phyloP scores from a whole-genome alignment of 441 rosid species.

The Euphorbia celastroides region DNA sequence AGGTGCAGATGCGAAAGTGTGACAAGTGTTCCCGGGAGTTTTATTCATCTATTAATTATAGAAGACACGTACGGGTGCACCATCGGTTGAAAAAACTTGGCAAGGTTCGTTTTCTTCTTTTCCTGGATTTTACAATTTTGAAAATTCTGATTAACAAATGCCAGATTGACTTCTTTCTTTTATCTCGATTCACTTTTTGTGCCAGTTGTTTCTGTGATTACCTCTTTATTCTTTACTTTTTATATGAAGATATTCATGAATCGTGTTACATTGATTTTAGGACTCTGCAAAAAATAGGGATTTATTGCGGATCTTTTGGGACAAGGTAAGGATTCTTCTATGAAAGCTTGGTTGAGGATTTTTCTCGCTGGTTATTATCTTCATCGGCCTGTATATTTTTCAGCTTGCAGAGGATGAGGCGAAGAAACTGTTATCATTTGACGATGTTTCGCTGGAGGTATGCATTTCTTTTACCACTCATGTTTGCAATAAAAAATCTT shows the following conservation, averaged over 20 bases:
- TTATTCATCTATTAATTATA: constrained; percentile 72
- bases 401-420: constrained; percentile 73
- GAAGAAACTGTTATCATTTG: constrained; percentile 61
- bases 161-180: constrained; percentile 1
- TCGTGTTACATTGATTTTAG: constrained; percentile 30
- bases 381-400: constrained; percentile 26
- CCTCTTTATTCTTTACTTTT: constrained; percentile 6
- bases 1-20: constrained; percentile 90
- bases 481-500: constrained; percentile 5
- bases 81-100: constrained; percentile 75
- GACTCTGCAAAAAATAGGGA: constrained; percentile 72
- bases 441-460: constrained; percentile 67
- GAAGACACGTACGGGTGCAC: constrained; percentile 85
- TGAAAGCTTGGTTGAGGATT: constrained; percentile 10
- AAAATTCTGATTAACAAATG: constrained; percentile 10
- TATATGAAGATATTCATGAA: not conserved
- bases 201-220: not conserved
- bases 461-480: constrained; percentile 14
- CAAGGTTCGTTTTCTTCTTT: constrained; percentile 39
- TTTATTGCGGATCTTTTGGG: constrained; percentile 70
- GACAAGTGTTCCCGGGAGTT: constrained; percentile 82
- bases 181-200: constrained; percentile 4
- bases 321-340: constrained; percentile 44
- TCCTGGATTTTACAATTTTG: constrained; percentile 5
- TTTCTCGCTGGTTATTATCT: constrained; percentile 11